Percentiles rank a stretch among this genome's conserved stretches.
Evolutionary conservation across 2,329 filamentous ascomycete genomes (phyloP).

Genomic region (Beauveria rudraprayagi): DNA sequence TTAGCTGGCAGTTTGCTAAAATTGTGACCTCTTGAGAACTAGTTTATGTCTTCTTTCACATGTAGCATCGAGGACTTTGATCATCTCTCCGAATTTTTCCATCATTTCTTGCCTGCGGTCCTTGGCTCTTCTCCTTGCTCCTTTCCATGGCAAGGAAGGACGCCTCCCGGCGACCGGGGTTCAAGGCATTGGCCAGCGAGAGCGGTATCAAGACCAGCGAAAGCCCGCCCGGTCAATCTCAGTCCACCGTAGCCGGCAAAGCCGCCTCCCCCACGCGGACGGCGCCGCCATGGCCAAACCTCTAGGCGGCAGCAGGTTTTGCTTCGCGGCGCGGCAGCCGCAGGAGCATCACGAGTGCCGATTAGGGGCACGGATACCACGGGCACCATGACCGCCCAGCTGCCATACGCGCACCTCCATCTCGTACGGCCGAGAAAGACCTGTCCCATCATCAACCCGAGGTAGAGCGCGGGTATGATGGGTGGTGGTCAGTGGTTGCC

Average conservation of each 20-base stretch:
- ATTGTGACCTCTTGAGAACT: too few species aligned
- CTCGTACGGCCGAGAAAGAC: conserved; percentile 26
- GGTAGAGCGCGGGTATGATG: conserved; percentile 26
- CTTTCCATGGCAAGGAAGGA: conserved; percentile 27
- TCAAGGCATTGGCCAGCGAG: conserved; percentile 27
- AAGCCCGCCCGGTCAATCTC: conserved; percentile 28
- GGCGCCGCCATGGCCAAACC: background rate
- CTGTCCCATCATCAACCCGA: conserved; percentile 25
- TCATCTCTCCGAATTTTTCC: too few species aligned
- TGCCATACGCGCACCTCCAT: conserved; percentile 33
- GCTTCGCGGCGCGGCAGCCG: conserved; percentile 19
- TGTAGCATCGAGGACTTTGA: too few species aligned
- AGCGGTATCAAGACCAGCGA: conserved; percentile 28
- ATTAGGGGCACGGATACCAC: conserved; percentile 25
- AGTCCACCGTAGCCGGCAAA: conserved; percentile 19
- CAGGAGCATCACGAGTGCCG: conserved; percentile 23
- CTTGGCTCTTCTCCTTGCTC: too few species aligned
- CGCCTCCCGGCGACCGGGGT: conserved; percentile 23
- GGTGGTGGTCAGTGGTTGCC: conserved; percentile 30
- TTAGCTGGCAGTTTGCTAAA: too few species aligned
- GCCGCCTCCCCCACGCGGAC: conserved; percentile 11
- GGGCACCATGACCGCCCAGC: conserved; percentile 32
- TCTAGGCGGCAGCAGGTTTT: background rate
- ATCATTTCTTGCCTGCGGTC: too few species aligned
- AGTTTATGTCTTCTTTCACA: too few species aligned